Percentiles rank a stretch among this genome's conserved stretches.
These are phyloP conservation scores for Amorphotheca resinae DNA, from an alignment of 495 filamentous ascomycete genomes.

Conservation along the genomic window DNA sequence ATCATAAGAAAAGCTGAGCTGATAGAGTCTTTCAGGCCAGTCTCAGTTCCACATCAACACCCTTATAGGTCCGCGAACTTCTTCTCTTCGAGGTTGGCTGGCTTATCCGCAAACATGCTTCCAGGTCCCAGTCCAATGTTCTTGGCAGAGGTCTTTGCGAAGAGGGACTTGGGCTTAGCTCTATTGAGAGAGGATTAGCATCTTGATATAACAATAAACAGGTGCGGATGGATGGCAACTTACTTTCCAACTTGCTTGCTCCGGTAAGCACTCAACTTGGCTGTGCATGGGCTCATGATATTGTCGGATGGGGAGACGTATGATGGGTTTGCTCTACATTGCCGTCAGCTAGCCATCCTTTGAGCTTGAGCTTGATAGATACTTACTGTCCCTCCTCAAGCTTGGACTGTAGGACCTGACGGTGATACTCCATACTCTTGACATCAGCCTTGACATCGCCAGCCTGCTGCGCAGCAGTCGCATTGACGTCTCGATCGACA, in stretches of 20 bases:
- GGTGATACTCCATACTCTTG: conserved; percentile 68
- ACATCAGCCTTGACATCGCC: conserved; percentile 24
- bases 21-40: neutral
- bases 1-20: conserved; percentile 2
- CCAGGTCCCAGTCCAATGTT: conserved; percentile 27
- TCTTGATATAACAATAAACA: neutral
- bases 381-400: conserved; percentile 39
- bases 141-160: conserved; percentile 47
- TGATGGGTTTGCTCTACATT: conserved; percentile 37
- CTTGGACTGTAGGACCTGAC: conserved; percentile 61
- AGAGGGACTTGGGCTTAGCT: conserved; percentile 50
- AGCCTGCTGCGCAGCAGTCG: conserved; percentile 3
- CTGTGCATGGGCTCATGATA: conserved; percentile 88
- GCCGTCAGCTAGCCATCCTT: conserved; percentile 9
- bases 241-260: conserved; percentile 66
- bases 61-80: no score
- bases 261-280: conserved; percentile 75
- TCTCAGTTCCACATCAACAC: conserved; percentile 5
- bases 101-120: conserved; percentile 15
- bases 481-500: conserved; percentile 45
- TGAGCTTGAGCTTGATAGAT: neutral
- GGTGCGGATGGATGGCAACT: conserved; percentile 19
- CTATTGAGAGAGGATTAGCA: conserved; percentile 25
- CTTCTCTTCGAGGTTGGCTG: neutral
- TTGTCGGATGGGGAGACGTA: conserved; percentile 89